Evolutionary conservation across 345 rosid genomes (phyloP), one percentile per base, ranked within the genome.

Genomic region (Salix arbutifolia): DNA sequence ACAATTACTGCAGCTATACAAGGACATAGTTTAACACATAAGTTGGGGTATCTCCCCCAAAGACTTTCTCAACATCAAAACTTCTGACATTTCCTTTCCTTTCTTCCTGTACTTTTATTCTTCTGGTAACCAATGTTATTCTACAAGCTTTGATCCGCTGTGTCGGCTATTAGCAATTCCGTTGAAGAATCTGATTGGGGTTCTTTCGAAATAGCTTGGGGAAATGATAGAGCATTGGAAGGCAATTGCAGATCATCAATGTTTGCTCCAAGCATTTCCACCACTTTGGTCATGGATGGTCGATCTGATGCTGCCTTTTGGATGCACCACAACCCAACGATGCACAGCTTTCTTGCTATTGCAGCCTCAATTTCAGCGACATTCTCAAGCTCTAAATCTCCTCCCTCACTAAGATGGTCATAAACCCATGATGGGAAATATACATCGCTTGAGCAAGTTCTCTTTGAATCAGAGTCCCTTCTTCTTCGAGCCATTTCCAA

Each of bases 301-400:
- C 88, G 87, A 35, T 87, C 79, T 2, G 69, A 46, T 60, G 83
- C 56, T 23, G 42, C 44, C 72, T 77, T 74, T 61, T 85, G 84
- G 69, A 83, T 85, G 76, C 88, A 85, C 83, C 85, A 82, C 50
- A 83, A 56, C 58, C 90, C 88, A 69, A 83, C 78, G 4, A 85
- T 2, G 23, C 80, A 79, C 42, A 81, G 4, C 65, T 78, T 87
- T 73, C 68, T 85, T 1, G 84, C 82, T 3, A 81, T 77, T 30
- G 31, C 60, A 40, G 78, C 72, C 38, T 75, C 84, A 25, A 18
- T 25, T 69, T 71, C 67, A 28, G 70, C 66, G 3, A 38, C 78
- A 77, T 79, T 71, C 12, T 11, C 65, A 17, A 85, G 80, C 74
- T 72, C 78, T 2, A 85, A 37, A 35, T 77, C 78, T 65, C 80